These are phyloP conservation scores for Cryptococcus sp. DNA, from an alignment of 1,284 basidiomycete species.

Conservation along the genomic window DNA sequence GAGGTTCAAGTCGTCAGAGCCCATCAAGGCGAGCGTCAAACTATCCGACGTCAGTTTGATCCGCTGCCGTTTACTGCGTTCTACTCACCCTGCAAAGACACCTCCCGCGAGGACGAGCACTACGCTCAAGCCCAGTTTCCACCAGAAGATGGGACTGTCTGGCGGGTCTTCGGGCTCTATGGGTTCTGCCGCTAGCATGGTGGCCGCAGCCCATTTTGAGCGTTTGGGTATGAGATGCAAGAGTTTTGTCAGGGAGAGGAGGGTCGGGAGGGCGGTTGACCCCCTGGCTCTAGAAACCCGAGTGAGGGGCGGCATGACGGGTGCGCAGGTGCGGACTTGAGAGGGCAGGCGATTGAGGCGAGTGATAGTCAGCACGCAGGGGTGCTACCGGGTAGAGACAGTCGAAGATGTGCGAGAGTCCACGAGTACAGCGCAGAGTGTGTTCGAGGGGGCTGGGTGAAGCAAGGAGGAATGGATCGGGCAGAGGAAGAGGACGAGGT, in stretches of 20 bases:
- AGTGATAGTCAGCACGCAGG: slow-evolving; percentile 10
- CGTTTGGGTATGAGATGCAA: slow-evolving; percentile 32
- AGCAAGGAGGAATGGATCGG: background rate
- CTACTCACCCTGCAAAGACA: slow-evolving; percentile 77
- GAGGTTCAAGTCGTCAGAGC: slow-evolving; percentile 88
- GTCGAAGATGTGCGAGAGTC: too few species aligned
- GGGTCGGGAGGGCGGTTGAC: slow-evolving; percentile 31
- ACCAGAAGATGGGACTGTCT: slow-evolving; percentile 58
- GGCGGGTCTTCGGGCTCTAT: slow-evolving; percentile 44
- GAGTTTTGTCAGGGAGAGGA: slow-evolving; percentile 44
- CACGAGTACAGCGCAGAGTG: too few species aligned
- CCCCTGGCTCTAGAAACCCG: slow-evolving; percentile 4
- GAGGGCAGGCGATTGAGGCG: background rate
- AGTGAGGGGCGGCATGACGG: slow-evolving; percentile 22
- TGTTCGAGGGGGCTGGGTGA: too few species aligned
- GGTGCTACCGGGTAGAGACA: slow-evolving; percentile 3
- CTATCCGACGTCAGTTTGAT: slow-evolving; percentile 29
- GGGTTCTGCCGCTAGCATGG: slow-evolving; percentile 14
- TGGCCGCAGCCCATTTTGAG: slow-evolving; percentile 12
- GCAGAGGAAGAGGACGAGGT: background rate
- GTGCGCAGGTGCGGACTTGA: background rate
- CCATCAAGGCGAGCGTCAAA: slow-evolving; percentile 90
- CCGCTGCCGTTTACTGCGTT: background rate
- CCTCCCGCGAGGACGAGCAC: slow-evolving; percentile 74
- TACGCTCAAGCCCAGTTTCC: slow-evolving; percentile 66